Percentiles rank a stretch among this genome's conserved stretches.
Conservation (phyloP, 139 green algal species). For the Spirogloea muscicola region DNA sequence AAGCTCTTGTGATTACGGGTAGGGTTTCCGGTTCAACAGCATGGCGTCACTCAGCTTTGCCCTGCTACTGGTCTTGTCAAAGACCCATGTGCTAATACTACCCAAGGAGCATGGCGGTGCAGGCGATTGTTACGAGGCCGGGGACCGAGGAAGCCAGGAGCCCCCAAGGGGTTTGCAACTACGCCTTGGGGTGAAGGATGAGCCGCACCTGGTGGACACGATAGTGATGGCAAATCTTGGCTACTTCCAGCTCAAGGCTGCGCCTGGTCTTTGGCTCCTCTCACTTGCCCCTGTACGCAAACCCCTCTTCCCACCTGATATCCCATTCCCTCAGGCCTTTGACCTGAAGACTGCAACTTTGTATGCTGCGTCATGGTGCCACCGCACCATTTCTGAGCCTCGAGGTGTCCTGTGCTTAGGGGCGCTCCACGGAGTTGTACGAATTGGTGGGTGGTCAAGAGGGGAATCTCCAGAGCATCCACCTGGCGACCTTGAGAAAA, state of each 20-base stretch:
- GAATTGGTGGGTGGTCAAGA: slow-evolving; percentile 61
- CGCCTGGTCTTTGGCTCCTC: slow-evolving; percentile 68
- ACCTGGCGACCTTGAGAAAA: too few species aligned
- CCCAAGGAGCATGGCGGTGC: too few species aligned
- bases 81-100: background rate
- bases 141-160: slow-evolving; percentile 40
- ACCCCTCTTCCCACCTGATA: too few species aligned
- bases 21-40: too few species aligned
- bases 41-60: too few species aligned
- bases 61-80: background rate
- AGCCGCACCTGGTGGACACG: slow-evolving; percentile 69
- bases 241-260: slow-evolving; percentile 96
- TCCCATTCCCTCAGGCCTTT: too few species aligned
- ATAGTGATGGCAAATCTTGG: slow-evolving; percentile 96
- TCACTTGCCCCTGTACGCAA: slow-evolving; percentile 74
- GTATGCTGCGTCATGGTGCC: too few species aligned
- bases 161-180: slow-evolving; percentile 87
- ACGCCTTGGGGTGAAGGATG: slow-evolving; percentile 59
- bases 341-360: too few species aligned
- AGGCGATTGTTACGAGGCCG: slow-evolving; percentile 43
- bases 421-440: slow-evolving; percentile 23
- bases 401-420: slow-evolving; percentile 76
- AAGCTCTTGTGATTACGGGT: slow-evolving; percentile 88
- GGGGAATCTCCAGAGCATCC: too few species aligned
- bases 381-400: too few species aligned